Base-by-base conservation (phyloP, 106 monocot genomes). In the Acorus gramineus region DNA sequence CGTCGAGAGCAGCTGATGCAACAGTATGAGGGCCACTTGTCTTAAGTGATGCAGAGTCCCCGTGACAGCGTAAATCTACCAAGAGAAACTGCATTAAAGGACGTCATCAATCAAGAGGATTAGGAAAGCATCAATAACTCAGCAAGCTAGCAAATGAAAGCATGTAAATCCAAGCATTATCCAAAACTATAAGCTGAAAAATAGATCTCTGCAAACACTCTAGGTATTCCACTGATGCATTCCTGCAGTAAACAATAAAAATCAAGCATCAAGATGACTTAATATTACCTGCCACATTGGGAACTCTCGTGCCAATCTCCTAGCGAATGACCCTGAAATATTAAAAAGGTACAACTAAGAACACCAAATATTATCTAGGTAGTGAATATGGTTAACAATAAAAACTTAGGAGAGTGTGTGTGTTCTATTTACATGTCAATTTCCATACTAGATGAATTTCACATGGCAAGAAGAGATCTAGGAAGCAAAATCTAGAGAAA, bases 41-140 rank as follows among this genome's bases (percentile, higher is more conserved):
- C 60, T 77, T 87, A 42, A 91, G 70, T 69, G 67, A 63, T 74
- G 96, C 76, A 57, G 96, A 91, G 63, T 96, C 96, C 65, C 90
- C 96, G 77, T 96, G 96, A 56, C 91, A 91, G 59, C 85, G 81
- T 68, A 96, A 79, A 83, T 96, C 96, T 58, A 96, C 96, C 63
- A 91, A 79, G 57, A 96, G 96, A 63, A 96, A 96, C 96, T 96
- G 84, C 64, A 82, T 66, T n/a, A 62, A 50, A 57, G 47, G 54
- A 42, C 50, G 50, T 51, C 4, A 12, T 4, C 46, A 64, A 65
- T 53, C 5, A 49, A 64, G 47, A 56, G 46, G 43, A 44, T 8
- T 7, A 8, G 50, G 2, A 14, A 49, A n/a, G 13, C n/a, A 11
- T 4, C 62, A 47, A 63, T 48, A 4, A 63, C 11, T 14, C 44